These are phyloP conservation scores for Theileria parva DNA, from an alignment of 169 alveolate genomes.

Conservation along the genomic window DNA sequence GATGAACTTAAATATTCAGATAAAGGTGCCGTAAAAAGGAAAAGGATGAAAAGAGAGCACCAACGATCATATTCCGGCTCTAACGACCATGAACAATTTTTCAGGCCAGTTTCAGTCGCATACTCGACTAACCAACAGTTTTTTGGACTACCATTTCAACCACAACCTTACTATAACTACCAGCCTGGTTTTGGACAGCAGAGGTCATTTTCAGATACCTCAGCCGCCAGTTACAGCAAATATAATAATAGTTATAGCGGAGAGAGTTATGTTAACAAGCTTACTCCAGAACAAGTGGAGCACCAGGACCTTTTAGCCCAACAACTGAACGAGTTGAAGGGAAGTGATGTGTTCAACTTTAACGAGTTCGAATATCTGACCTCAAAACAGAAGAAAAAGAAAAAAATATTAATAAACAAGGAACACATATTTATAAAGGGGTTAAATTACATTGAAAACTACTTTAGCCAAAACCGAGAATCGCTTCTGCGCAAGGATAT, in stretches of 20 bases:
- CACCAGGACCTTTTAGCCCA: neutral
- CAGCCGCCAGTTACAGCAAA: conserved; percentile 1
- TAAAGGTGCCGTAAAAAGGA: neutral
- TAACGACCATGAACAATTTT: conserved; percentile 29
- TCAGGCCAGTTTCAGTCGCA: conserved; percentile 10
- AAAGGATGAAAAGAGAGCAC: neutral
- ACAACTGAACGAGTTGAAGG: neutral
- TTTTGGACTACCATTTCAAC: neutral
- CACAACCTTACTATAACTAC: neutral
- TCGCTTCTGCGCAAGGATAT: neutral
- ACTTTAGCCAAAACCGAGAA: conserved; percentile 1
- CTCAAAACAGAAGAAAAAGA: neutral
- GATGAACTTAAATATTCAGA: conserved; percentile 8
- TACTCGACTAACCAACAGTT: neutral
- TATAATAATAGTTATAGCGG: neutral
- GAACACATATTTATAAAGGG: conserved; percentile 7
- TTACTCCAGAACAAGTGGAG: neutral
- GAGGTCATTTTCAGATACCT: neutral
- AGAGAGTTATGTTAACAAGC: neutral
- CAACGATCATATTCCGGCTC: conserved; percentile 42
- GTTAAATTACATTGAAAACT: conserved; percentile 7
- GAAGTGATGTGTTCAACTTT: conserved; percentile 4
- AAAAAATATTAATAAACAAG: conserved; percentile 5
- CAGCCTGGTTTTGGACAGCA: conserved; percentile 1
- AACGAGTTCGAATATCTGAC: neutral